Conservation (phyloP, 805 yeast genomes). For the Wickerhamomyces bisporus region DNA sequence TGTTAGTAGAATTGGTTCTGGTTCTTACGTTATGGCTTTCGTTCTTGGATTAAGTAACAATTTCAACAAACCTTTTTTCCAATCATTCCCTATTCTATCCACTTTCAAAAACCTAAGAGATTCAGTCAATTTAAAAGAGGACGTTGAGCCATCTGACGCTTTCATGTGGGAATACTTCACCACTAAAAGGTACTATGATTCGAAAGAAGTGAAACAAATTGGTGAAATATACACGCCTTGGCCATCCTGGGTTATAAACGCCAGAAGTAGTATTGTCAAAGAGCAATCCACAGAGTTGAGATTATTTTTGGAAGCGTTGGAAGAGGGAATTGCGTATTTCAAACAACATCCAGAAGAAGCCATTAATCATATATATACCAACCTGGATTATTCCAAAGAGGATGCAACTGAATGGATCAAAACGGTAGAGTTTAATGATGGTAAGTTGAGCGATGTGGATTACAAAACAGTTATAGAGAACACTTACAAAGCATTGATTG, state of each 20-base stretch:
- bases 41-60: slow-evolving; percentile 64
- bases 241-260: slow-evolving; percentile 89
- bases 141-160: slow-evolving; percentile 56
- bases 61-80: slow-evolving; percentile 47
- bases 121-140: slow-evolving; percentile 59
- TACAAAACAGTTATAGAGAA: slow-evolving; percentile 46
- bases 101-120: slow-evolving; percentile 74
- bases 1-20: slow-evolving; percentile 84
- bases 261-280: slow-evolving; percentile 35
- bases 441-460: slow-evolving; percentile 40
- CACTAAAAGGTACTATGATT: slow-evolving; percentile 77
- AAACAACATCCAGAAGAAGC: slow-evolving; percentile 57
- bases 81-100: slow-evolving; percentile 51
- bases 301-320: slow-evolving; percentile 48
- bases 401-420: slow-evolving; percentile 81
- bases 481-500: slow-evolving; percentile 51
- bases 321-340: slow-evolving; percentile 67
- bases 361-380: slow-evolving; percentile 52
- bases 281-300: slow-evolving; percentile 25
- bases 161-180: slow-evolving; percentile 97
- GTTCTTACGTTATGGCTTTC: slow-evolving; percentile 87
- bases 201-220: slow-evolving; percentile 69
- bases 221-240: slow-evolving; percentile 94
- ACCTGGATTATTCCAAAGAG: slow-evolving; percentile 68
- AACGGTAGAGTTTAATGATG: slow-evolving; percentile 58